These are phyloP conservation scores for Plasmodium gonderi DNA, from an alignment of 169 alveolate species.

Conservation along the genomic window DNA sequence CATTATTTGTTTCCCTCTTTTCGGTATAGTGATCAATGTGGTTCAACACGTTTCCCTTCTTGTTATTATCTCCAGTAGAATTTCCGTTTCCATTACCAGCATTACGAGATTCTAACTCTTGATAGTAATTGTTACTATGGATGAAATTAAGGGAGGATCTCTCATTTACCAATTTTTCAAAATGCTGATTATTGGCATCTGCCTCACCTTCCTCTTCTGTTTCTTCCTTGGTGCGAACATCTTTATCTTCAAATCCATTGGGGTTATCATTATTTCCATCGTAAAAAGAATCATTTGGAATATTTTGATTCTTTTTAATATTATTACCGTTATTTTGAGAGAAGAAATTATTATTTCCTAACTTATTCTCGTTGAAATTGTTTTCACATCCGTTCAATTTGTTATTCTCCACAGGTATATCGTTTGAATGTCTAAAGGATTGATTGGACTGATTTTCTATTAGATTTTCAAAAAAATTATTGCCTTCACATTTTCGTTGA, in stretches of 20 bases:
- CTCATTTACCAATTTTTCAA: not conserved
- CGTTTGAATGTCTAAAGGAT: conserved; percentile 18
- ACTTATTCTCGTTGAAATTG: not conserved
- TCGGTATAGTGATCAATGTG: too few species aligned
- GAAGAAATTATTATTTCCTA: conserved; percentile 6
- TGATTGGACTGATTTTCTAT: conserved; percentile 1
- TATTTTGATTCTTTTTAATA: not conserved
- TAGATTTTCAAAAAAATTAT: conserved; percentile 18
- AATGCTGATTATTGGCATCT: not conserved
- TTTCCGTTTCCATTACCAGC: not conserved
- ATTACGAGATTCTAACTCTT: not conserved
- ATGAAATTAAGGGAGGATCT: not conserved
- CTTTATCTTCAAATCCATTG: not conserved
- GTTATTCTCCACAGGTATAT: not conserved
- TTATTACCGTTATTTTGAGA: conserved; percentile 2
- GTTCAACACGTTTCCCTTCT: not conserved
- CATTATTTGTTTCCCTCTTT: not conserved
- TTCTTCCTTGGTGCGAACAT: not conserved
- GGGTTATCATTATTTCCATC: not conserved
- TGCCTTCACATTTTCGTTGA: not conserved
- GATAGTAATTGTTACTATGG: not conserved
- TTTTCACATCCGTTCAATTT: not conserved
- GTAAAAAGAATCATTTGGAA: not conserved
- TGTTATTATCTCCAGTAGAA: not conserved
- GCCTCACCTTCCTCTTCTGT: not conserved